Conservation (phyloP, 1,284 basidiomycete species). For the Austroboletus niveus region DNA sequence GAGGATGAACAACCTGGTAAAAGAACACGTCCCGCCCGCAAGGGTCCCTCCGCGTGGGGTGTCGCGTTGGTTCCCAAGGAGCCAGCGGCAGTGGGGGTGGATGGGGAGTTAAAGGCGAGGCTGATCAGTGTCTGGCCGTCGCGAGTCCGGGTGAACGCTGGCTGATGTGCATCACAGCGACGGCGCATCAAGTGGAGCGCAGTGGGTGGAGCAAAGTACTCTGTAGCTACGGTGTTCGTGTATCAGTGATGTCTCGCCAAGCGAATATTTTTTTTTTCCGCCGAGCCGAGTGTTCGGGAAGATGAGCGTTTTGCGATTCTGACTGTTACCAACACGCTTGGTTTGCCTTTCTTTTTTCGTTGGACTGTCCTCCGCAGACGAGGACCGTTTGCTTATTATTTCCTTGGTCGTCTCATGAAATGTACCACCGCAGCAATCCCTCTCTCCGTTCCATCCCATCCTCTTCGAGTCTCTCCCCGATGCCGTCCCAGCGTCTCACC, state of each 20-base stretch:
- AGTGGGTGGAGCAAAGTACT: too few relatives aligned
- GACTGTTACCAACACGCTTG: neutral
- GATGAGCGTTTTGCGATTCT: neutral
- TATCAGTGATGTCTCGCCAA: too few relatives aligned
- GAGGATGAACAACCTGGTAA: constrained; percentile 86
- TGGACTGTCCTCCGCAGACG: too few relatives aligned
- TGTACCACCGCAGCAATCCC: constrained; percentile 45
- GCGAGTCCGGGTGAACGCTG: neutral
- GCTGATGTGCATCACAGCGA: neutral
- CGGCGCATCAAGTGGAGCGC: neutral
- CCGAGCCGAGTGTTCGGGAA: too few relatives aligned
- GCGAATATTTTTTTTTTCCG: too few relatives aligned
- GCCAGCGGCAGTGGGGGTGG: constrained; percentile 51
- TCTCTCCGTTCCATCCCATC: constrained; percentile 39
- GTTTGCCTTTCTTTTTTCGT: too few relatives aligned
- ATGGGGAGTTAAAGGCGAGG: constrained; percentile 83
- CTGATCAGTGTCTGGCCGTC: constrained; percentile 51
- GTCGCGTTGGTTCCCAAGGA: constrained; percentile 28
- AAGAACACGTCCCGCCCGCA: constrained; percentile 62
- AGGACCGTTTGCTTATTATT: too few relatives aligned
- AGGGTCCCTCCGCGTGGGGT: constrained; percentile 33
- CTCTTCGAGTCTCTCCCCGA: constrained; percentile 26
- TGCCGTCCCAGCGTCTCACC: constrained; percentile 29
- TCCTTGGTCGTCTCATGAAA: constrained; percentile 21
- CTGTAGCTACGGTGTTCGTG: too few relatives aligned